phyloP scores from a whole-genome alignment of 2,329 filamentous ascomycete genomes.

The Cladosporium sp. region DNA sequence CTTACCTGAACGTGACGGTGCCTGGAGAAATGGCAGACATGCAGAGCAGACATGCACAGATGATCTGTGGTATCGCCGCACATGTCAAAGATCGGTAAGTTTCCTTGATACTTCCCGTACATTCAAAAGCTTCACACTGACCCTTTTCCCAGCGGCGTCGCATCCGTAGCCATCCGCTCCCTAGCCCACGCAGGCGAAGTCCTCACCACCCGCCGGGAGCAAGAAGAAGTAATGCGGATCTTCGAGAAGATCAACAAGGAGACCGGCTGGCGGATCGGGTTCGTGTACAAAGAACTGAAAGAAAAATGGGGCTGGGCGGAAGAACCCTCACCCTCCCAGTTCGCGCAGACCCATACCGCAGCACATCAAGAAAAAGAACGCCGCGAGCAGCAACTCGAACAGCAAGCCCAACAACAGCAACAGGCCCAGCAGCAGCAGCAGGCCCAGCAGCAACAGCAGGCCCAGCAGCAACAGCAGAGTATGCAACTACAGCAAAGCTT shows the following conservation, averaged over 20 bases:
- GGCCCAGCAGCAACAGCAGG: conserved; percentile 23
- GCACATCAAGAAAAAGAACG: conserved; percentile 21
- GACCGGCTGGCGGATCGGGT: conserved; percentile 73
- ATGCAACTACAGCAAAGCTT: conserved; percentile 22
- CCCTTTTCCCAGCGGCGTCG: conserved; percentile 54
- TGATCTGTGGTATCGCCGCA: conserved; percentile 85
- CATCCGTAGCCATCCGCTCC: conserved; percentile 73
- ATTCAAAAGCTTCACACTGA: conserved; percentile 12
- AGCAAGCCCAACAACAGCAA: conserved; percentile 20
- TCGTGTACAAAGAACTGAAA: conserved; percentile 68
- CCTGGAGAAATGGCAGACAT: conserved; percentile 65
- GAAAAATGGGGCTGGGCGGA: conserved; percentile 73
- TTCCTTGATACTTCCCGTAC: neutral
- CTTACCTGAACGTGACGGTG: conserved; percentile 54
- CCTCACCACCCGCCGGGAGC: conserved; percentile 64
- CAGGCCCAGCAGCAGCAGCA: conserved; percentile 26
- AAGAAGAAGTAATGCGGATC: conserved; percentile 75
- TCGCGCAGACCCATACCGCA: conserved; percentile 33
- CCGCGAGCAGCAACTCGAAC: conserved; percentile 20
- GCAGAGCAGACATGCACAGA: conserved; percentile 70
- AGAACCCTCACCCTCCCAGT: conserved; percentile 35
- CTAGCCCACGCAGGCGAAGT: conserved; percentile 73
- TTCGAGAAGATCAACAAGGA: conserved; percentile 70
- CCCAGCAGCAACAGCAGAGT: conserved; percentile 21
- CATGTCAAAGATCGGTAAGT: conserved; percentile 70